Conservation (phyloP, 441 rosid genomes). For the Theobroma grandiflorum region DNA sequence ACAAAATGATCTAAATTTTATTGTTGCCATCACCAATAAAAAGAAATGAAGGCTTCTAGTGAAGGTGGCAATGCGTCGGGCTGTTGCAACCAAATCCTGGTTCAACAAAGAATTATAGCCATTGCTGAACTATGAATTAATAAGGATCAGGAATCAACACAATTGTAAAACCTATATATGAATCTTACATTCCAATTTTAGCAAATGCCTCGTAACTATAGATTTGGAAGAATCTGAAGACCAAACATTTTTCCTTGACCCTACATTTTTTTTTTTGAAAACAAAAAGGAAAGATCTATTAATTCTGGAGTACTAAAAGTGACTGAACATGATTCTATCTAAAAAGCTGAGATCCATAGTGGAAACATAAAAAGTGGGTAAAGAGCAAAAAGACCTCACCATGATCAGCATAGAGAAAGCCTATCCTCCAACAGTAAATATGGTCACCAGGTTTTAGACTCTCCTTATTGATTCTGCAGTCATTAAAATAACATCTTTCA, state of each 20-base stretch:
- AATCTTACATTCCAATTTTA: background rate
- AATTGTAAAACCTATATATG: background rate
- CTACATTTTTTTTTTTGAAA: background rate
- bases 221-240: background rate
- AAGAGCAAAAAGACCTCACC: background rate
- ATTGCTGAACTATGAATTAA: background rate
- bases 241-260: background rate
- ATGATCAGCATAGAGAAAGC: slow-evolving; percentile 1
- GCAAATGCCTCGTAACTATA: background rate
- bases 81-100: background rate
- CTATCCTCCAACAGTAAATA: background rate
- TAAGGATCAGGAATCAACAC: background rate
- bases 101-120: background rate
- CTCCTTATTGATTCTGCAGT: slow-evolving; percentile 5
- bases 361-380: background rate
- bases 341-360: background rate
- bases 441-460: background rate
- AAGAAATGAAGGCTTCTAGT: background rate
- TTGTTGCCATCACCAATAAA: background rate
- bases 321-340: background rate
- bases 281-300: no score
- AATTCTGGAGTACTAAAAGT: background rate
- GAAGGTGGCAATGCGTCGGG: background rate
- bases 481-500: background rate
- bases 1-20: background rate